These are phyloP conservation scores for Aspergillus costaricaensis DNA, from an alignment of 2,329 filamentous ascomycete species.

Conservation along the genomic window DNA sequence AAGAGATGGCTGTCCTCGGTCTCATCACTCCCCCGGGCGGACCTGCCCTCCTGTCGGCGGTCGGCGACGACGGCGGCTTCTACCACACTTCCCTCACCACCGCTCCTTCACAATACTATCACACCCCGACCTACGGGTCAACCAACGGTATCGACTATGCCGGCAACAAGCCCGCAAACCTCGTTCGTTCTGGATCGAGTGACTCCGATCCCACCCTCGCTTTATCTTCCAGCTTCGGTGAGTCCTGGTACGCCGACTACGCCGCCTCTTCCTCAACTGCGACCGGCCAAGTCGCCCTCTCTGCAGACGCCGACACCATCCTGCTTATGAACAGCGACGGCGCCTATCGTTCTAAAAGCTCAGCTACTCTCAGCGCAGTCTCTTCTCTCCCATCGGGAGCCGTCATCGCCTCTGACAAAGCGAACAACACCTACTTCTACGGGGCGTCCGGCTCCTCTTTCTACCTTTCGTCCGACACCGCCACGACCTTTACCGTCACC, in stretches of 20 bases:
- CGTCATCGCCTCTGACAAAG: slow-evolving; percentile 58
- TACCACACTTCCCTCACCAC: slow-evolving; percentile 42
- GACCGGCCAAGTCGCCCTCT: slow-evolving; percentile 53
- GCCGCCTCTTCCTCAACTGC: slow-evolving; percentile 49
- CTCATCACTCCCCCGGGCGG: slow-evolving; percentile 54
- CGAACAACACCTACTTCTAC: slow-evolving; percentile 56
- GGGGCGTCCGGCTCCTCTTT: slow-evolving; percentile 50
- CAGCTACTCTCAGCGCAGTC: slow-evolving; percentile 47
- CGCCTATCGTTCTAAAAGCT: slow-evolving; percentile 21
- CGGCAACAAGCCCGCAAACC: slow-evolving; percentile 47
- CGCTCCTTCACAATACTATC: slow-evolving; percentile 50
- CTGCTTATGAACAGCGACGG: slow-evolving; percentile 28
- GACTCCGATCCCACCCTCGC: slow-evolving; percentile 46
- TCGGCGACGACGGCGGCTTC: slow-evolving; percentile 57
- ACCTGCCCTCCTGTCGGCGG: slow-evolving; percentile 54
- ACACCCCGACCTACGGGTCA: slow-evolving; percentile 50
- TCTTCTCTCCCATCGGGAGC: slow-evolving; percentile 49
- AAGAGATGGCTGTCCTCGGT: slow-evolving; percentile 55
- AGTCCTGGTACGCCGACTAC: slow-evolving; percentile 52
- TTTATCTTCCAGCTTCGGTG: slow-evolving; percentile 54
- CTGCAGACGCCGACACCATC: slow-evolving; percentile 52
- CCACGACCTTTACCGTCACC: slow-evolving; percentile 48
- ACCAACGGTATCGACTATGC: slow-evolving; percentile 47
- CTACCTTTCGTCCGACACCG: slow-evolving; percentile 56
- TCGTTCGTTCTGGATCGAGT: slow-evolving; percentile 55